phyloP scores from a whole-genome alignment of 768 basidiomycete genomes.

The Tremella mesenterica region DNA sequence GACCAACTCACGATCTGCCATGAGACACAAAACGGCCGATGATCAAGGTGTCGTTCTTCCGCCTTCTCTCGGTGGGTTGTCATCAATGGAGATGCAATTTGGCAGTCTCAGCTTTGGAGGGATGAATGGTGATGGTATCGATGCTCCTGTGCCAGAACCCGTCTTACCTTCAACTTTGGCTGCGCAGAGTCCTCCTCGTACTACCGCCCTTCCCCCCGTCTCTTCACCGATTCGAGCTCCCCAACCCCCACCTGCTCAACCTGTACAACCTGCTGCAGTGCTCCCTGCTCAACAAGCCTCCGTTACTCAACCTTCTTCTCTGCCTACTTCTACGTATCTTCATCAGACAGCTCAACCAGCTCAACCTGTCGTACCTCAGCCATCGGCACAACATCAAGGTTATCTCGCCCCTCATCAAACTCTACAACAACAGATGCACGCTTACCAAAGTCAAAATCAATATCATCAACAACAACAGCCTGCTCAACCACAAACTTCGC shows the following conservation, averaged over 20 bases:
- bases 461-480: constrained; percentile 20
- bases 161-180: constrained; percentile 20
- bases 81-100: constrained; percentile 44
- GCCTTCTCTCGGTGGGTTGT: constrained; percentile 17
- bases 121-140: constrained; percentile 34
- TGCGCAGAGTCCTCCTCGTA: constrained; percentile 16
- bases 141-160: constrained; percentile 20
- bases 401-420: constrained; percentile 32
- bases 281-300: constrained; percentile 7
- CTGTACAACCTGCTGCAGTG: constrained; percentile 17
- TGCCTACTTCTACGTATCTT: background rate
- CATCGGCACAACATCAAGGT: constrained; percentile 15
- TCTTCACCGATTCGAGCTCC: constrained; percentile 20
- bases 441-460: constrained; percentile 19
- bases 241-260: constrained; percentile 7
- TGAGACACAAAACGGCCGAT: constrained; percentile 39
- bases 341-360: constrained; percentile 12
- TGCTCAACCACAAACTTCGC: constrained; percentile 26
- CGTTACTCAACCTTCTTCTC: constrained; percentile 9
- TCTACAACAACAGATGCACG: constrained; percentile 33
- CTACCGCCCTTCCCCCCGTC: constrained; percentile 17
- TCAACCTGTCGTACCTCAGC: constrained; percentile 6
- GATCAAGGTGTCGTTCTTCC: constrained; percentile 45
- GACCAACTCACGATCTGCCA: constrained; percentile 37
- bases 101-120: constrained; percentile 45